Percentiles rank a stretch among this genome's conserved stretches.
Evolutionary conservation across 495 filamentous ascomycete genomes (phyloP).

Genomic region (Podospora sp.): DNA sequence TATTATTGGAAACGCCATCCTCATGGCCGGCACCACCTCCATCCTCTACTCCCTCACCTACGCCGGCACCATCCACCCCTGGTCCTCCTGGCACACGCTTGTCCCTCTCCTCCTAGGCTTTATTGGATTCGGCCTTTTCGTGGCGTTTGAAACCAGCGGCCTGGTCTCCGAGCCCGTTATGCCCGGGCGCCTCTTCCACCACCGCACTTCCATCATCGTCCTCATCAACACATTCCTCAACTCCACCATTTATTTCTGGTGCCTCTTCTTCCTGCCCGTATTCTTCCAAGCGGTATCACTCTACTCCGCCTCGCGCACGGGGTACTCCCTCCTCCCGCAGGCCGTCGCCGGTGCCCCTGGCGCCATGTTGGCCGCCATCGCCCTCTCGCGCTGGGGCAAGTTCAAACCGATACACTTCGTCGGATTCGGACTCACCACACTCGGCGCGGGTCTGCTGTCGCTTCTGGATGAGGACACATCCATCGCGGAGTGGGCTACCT

Average conservation of each 20-base stretch:
- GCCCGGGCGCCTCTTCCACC: conserved; percentile 33
- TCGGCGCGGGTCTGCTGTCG: conserved; percentile 49
- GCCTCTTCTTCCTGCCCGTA: conserved; percentile 50
- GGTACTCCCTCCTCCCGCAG: conserved; percentile 42
- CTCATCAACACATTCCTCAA: conserved; percentile 34
- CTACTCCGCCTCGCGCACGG: conserved; percentile 38
- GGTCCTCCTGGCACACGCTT: conserved; percentile 36
- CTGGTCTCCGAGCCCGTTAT: conserved; percentile 35
- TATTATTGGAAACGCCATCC: conserved; percentile 33
- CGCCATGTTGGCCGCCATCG: conserved; percentile 34
- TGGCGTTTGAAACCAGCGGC: conserved; percentile 25
- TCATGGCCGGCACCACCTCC: conserved; percentile 32
- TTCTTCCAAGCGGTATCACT: conserved; percentile 51
- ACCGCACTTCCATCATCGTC: conserved; percentile 32
- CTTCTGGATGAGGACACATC: conserved; percentile 26
- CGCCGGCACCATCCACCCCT: conserved; percentile 30
- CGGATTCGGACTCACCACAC: conserved; percentile 40
- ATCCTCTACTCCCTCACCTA: conserved; percentile 32
- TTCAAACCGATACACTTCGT: conserved; percentile 48
- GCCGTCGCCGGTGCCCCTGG: conserved; percentile 36
- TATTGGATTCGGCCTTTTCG: conserved; percentile 26
- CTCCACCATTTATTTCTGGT: conserved; percentile 37
- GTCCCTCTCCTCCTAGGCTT: conserved; percentile 34
- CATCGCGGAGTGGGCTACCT: conserved; percentile 13
- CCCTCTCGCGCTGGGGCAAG: conserved; percentile 45